phyloP scores from a whole-genome alignment of 2,329 filamentous ascomycete genomes.

The Penicillium sp. region DNA sequence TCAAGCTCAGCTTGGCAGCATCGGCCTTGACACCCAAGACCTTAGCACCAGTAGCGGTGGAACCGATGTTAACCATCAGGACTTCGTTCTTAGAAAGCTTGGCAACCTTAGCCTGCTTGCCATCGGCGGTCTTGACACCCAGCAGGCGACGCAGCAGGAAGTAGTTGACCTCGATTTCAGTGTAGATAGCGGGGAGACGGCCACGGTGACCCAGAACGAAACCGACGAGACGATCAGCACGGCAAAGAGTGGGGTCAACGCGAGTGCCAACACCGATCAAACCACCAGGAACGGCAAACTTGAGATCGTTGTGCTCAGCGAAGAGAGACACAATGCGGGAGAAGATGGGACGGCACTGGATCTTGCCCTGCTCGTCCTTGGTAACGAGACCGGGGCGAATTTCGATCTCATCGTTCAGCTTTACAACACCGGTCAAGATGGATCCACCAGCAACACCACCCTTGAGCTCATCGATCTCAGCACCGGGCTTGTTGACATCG shows the following conservation, averaged over 20 bases:
- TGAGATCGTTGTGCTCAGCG: conserved; percentile 96
- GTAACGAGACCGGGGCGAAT: conserved; percentile 98
- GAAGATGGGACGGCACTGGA: conserved; percentile 96
- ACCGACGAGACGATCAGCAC: conserved; percentile 97
- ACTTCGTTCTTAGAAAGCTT: conserved; percentile 98
- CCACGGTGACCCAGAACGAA: conserved; percentile 96
- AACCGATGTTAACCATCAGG: conserved; percentile 99
- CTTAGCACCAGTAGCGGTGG: conserved; percentile 95
- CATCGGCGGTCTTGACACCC: conserved; percentile 95
- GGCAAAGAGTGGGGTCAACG: conserved; percentile 95
- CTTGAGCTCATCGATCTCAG: conserved; percentile 97
- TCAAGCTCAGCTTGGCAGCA: conserved; percentile 90
- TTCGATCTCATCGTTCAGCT: conserved; percentile 96
- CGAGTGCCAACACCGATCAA: conserved; percentile 97
- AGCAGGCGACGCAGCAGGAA: conserved; percentile 91
- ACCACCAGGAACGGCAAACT: conserved; percentile 95
- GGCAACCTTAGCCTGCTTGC: conserved; percentile 98
- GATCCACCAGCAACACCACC: conserved; percentile 96
- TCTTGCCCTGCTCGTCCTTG: conserved; percentile 86
- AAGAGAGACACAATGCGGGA: conserved; percentile 92
- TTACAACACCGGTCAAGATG: conserved; percentile 93
- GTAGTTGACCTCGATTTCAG: conserved; percentile 98
- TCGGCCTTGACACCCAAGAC: conserved; percentile 96
- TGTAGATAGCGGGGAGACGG: conserved; percentile 92
- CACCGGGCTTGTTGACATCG: conserved; percentile 99